Percentiles rank a stretch among this genome's conserved stretches.
These are phyloP conservation scores for Gracilaria gracilis DNA, from an alignment of 23 red algal species.

Conservation along the genomic window DNA sequence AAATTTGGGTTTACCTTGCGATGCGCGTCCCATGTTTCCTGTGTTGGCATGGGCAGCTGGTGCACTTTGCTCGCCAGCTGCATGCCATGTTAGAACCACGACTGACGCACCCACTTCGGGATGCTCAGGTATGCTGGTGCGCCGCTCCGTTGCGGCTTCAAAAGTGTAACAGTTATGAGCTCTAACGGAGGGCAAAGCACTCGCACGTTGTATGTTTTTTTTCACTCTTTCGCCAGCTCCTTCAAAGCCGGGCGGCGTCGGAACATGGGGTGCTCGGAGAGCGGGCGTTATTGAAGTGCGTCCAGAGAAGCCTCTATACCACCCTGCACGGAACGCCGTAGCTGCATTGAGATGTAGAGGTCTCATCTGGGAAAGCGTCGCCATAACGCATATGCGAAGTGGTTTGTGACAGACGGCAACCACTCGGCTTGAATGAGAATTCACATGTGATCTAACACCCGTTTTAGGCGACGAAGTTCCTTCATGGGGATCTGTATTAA, in stretches of 20 bases:
- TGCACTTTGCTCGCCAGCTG: neutral
- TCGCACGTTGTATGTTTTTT: neutral
- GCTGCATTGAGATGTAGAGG: neutral
- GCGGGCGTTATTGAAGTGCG: neutral
- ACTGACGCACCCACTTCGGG: constrained; percentile 22
- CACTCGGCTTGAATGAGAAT: neutral
- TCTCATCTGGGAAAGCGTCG: neutral
- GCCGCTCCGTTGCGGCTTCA: neutral
- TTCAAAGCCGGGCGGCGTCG: neutral
- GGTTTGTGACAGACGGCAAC: constrained; percentile 15
- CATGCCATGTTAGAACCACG: neutral
- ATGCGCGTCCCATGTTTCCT: neutral
- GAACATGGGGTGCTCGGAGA: neutral
- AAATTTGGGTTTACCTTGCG: neutral
- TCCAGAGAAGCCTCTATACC: neutral
- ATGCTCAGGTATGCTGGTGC: constrained; percentile 44
- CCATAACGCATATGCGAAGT: constrained; percentile 15
- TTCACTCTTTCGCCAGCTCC: neutral
- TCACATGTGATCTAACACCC: neutral
- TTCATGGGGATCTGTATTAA: too few species aligned
- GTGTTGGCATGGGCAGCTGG: neutral
- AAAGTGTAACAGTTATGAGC: constrained; percentile 30
- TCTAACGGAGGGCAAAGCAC: constrained; percentile 33
- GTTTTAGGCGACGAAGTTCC: constrained; percentile 15
- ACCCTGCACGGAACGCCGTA: constrained; percentile 8